phyloP scores from a whole-genome alignment of 2,329 filamentous ascomycete species.

The Alternaria brassicae region DNA sequence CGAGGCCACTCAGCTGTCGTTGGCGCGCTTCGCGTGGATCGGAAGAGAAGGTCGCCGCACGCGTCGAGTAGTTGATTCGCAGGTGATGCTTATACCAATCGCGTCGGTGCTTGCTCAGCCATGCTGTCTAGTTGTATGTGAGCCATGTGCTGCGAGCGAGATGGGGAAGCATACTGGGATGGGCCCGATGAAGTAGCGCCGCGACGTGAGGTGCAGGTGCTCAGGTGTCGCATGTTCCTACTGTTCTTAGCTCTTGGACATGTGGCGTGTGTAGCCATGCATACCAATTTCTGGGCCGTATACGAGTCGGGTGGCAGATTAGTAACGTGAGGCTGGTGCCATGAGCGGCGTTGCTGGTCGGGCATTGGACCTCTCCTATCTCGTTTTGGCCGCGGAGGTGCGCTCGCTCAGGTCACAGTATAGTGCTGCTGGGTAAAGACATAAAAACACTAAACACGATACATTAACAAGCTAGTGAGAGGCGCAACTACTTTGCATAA shows the following conservation, averaged over 20 bases:
- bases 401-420: slow-evolving; percentile 20
- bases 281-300: slow-evolving; percentile 62
- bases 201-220: slow-evolving; percentile 67
- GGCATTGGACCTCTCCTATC: slow-evolving; percentile 39
- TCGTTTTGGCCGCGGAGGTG: slow-evolving; percentile 23
- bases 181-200: slow-evolving; percentile 70
- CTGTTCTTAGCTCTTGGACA: slow-evolving; percentile 17
- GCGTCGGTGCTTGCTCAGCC: slow-evolving; percentile 68
- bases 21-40: slow-evolving; percentile 54
- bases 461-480: slow-evolving; percentile 18
- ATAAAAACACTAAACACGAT: slow-evolving; percentile 22
- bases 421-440: slow-evolving; percentile 13
- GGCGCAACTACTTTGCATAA: slow-evolving; percentile 16
- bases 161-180: slow-evolving; percentile 57
- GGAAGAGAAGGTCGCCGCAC: slow-evolving; percentile 60
- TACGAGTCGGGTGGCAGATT: slow-evolving; percentile 58
- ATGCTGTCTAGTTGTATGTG: slow-evolving; percentile 56
- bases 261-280: slow-evolving; percentile 6
- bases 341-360: slow-evolving; percentile 38
- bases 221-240: slow-evolving; percentile 67
- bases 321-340: slow-evolving; percentile 44
- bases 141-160: slow-evolving; percentile 16
- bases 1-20: slow-evolving; percentile 52
- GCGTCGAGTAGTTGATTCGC: slow-evolving; percentile 53
- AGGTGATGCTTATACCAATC: slow-evolving; percentile 66